These are phyloP conservation scores for Wickerhamomyces tratensis DNA, from an alignment of 805 yeast genomes.

Conservation along the genomic window DNA sequence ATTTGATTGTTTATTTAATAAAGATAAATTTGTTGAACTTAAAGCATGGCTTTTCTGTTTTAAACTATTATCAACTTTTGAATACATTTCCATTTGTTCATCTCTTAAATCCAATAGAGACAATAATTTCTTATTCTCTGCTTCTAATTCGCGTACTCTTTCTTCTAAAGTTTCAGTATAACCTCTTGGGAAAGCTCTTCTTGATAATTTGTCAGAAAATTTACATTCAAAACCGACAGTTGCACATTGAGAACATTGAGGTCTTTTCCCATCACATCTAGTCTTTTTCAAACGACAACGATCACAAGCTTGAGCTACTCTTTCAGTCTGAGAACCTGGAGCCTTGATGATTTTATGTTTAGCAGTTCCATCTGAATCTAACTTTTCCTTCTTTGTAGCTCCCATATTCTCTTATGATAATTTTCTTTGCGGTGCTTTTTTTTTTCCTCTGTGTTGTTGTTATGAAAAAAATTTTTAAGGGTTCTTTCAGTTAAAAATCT, in stretches of 20 bases:
- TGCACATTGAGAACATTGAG: conserved; percentile 74
- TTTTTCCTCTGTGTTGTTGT: too few relatives aligned
- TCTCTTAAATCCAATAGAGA: conserved; percentile 57
- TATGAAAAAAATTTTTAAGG: too few relatives aligned
- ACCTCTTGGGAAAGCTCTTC: conserved; percentile 86
- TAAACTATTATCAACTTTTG: conserved; percentile 13
- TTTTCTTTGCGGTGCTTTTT: not conserved
- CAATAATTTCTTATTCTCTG: conserved; percentile 62
- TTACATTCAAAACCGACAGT: conserved; percentile 82
- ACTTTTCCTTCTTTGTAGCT: not conserved
- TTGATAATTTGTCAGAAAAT: conserved; percentile 75
- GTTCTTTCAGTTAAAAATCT: too few relatives aligned
- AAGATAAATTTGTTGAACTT: conserved; percentile 24
- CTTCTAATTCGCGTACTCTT: conserved; percentile 75
- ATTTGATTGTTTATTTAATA: conserved; percentile 16
- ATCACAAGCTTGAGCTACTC: conserved; percentile 90
- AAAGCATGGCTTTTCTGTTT: conserved; percentile 8
- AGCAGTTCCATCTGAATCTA: not conserved
- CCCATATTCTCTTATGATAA: not conserved
- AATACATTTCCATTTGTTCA: conserved; percentile 41
- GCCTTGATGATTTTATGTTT: conserved; percentile 45
- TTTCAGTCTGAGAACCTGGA: conserved; percentile 53
- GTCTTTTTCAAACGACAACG: conserved; percentile 77
- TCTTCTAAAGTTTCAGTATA: conserved; percentile 88
- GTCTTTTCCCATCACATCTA: conserved; percentile 64